Conservation (phyloP, 306 rosid species). For the Acacia crassicarpa region DNA sequence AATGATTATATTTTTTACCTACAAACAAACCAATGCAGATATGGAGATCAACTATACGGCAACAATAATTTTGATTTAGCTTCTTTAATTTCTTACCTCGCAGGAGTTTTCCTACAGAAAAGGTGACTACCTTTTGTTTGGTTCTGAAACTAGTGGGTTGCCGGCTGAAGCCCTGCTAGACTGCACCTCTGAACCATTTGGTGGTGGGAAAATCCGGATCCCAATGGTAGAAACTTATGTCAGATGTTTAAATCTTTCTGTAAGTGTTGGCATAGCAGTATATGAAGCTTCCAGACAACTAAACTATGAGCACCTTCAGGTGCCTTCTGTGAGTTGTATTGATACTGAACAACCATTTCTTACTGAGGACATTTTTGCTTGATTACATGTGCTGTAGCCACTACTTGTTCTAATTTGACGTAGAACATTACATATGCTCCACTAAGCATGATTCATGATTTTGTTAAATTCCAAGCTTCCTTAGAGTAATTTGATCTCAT, state of each 20-base stretch:
- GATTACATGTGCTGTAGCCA: slow-evolving; percentile 17
- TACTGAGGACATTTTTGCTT: slow-evolving; percentile 78
- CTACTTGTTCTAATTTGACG: slow-evolving; percentile 14
- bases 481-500: background rate
- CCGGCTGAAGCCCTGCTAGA: slow-evolving; percentile 79
- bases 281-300: slow-evolving; percentile 95
- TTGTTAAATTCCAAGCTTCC: background rate
- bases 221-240: slow-evolving; percentile 98
- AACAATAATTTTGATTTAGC: slow-evolving; percentile 8
- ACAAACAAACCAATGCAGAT: background rate
- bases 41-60: background rate
- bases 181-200: slow-evolving; percentile 72
- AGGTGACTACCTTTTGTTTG: slow-evolving; percentile 90
- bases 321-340: slow-evolving; percentile 45
- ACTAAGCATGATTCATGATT: background rate
- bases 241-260: slow-evolving; percentile 90
- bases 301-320: slow-evolving; percentile 65
- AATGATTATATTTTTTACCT: slow-evolving; percentile 7
- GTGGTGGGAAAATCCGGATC: slow-evolving; percentile 71
- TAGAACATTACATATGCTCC: background rate
- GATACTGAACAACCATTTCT: slow-evolving; percentile 51
- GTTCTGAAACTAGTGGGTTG: slow-evolving; percentile 87
- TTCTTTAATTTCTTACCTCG: slow-evolving; percentile 10
- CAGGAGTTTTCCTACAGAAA: slow-evolving; percentile 83
- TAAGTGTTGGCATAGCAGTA: slow-evolving; percentile 89